Base-by-base conservation (phyloP, 31 red algal genomes). In the Pterothamnion heteromorphum region DNA sequence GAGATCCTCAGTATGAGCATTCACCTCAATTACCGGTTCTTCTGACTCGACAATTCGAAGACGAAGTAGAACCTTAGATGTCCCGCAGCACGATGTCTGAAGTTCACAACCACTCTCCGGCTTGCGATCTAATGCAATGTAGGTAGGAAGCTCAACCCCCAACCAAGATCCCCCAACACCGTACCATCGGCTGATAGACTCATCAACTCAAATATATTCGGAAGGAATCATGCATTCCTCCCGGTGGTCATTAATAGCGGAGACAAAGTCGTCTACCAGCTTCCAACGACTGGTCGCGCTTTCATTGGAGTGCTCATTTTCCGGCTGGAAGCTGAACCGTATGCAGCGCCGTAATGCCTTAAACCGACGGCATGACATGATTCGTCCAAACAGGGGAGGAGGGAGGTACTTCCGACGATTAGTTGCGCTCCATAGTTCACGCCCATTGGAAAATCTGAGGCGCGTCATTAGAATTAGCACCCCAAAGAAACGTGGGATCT, bases 61-160 rank as follows among this genome's bases (percentile, higher is more conserved):
- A 2, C 22, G 30, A 14, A 89, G 35, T 28, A 93, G 33, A 33
- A 93, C 80, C 1, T 41, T 44, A 74, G 41, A 74, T 36, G n/a
- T 83, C 9, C 74, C 93, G 80, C 89, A 94, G 41, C 21, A 39
- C 1, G 33, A 24, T 3, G 85, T 94, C 34, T 84, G 23, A 0
- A 91, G 3, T 41, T 94, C 93, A n/a, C 89, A 90, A 1, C 88
- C 93, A 74, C 90, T 94, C 89, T 92, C 93, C 23, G 93, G 93
- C 44, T 92, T 94, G 0, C 88, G 91, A 2, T 92, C 89, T 1
- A 94, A 31, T 1, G 88, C 38, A 35, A 64, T 72, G 80, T 94
- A 91, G 39, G 44, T 36, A 4, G 89, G 93, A 4, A 92, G 35
- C 26, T 89, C 89, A 86, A 76, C 36, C 33, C 36, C 33, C 31